Evolutionary conservation across 2,329 filamentous ascomycete species (phyloP), one percentile per base, ranked within the genome.

Genomic region (Sarocladium oryzae): DNA sequence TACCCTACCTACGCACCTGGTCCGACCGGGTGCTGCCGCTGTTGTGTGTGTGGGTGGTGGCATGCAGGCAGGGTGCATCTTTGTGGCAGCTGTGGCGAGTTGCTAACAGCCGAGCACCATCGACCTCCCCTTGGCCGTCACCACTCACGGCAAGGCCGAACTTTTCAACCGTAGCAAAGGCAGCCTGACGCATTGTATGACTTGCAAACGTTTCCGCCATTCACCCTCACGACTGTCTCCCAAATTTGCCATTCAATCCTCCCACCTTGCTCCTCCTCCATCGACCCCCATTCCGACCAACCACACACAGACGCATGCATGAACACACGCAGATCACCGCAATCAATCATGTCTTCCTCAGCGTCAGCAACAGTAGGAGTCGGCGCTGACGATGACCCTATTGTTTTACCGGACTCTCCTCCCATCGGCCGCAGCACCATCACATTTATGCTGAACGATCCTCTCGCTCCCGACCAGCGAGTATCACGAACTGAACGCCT

Each of bases 391-490:
- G 26, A 48, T 21, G 28, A 48, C 20, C 26, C 28, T 33, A 48
- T 48, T 23, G 28, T 48, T 13, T 16, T 48, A 16, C 24, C 43
- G 9, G 43, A 48, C 28, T 48, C 43, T 8, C 43, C 43, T 8
- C 43, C 43, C 5, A 30, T 48, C 43, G 43, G 33, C 28, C 43
- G 43, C 15, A 24, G 43, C 13, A 32, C 43, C n/a, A 48, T 48
- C 24, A 48, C 32, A 11, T 48, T 48, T 16, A 24, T 48, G 9
- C 43, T 48, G 21, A 48, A 48, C 28, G 26, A 48, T 6, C 43
- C 24, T 5, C 26, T 21, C 5, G 33, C 26, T 23, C 11, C 43
- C n/a, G 28, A 48, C 4, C 43, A 33, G 4, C 43, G 36, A 4
- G 36, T 18, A 3, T 40, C 36, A 21, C n/a, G 36, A 21, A 18